These are phyloP conservation scores for Macadamia integrifolia DNA, from an alignment of 164 flowering plant species.

Conservation along the genomic window DNA sequence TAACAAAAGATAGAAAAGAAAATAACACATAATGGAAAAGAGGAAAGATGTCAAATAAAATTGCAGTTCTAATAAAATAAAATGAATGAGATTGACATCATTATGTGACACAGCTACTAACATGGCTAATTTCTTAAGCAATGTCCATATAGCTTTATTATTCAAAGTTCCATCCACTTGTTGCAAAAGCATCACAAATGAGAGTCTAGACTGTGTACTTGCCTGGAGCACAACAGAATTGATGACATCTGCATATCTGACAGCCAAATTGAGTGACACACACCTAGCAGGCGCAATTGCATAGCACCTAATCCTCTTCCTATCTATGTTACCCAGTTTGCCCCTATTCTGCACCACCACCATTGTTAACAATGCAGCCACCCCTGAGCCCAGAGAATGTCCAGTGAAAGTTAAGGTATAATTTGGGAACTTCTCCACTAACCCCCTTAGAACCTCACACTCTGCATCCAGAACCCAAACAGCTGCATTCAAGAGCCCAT, in stretches of 20 bases:
- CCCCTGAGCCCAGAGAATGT: constrained; percentile 87
- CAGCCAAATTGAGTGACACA: constrained; percentile 63
- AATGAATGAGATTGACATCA: no score
- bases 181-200: background rate
- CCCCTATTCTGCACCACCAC: constrained; percentile 46
- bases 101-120: no score
- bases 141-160: no score
- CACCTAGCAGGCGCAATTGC: constrained; percentile 70
- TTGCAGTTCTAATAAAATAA: no score
- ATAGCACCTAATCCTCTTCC: constrained; percentile 59
- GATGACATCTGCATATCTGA: constrained; percentile 73
- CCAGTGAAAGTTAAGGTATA: constrained; percentile 86
- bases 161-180: no score
- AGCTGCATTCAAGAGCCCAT: constrained; percentile 92
- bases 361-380: constrained; percentile 51
- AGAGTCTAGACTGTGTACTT: constrained; percentile 8
- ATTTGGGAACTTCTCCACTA: constrained; percentile 52
- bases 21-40: no score
- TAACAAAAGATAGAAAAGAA: no score
- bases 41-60: no score
- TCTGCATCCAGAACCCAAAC: constrained; percentile 71
- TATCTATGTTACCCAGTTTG: constrained; percentile 49
- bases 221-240: constrained; percentile 76
- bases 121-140: no score
- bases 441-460: constrained; percentile 47